Conservation (phyloP, 805 yeast genomes). For the Cyberlindnera euphorbiae region DNA sequence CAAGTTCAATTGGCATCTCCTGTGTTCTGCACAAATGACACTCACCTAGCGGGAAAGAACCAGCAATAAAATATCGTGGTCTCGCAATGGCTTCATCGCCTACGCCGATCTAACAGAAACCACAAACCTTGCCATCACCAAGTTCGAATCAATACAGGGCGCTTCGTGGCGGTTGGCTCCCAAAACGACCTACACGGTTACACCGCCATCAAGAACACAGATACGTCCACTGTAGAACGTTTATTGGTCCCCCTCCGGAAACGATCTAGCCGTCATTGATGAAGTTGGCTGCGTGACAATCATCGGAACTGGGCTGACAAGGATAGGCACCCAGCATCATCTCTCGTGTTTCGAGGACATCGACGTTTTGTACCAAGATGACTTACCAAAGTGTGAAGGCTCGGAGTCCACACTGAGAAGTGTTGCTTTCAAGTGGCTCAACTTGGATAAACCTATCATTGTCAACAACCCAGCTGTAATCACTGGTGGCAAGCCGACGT, state of each 20-base stretch:
- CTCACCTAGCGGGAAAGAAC: background rate
- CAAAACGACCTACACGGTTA: conserved; percentile 21
- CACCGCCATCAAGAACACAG: conserved; percentile 20
- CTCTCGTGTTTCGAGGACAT: conserved; percentile 23
- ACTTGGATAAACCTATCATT: conserved; percentile 62
- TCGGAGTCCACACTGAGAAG: conserved; percentile 24
- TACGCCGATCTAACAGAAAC: conserved; percentile 42
- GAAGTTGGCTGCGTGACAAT: conserved; percentile 61
- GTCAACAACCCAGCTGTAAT: conserved; percentile 54
- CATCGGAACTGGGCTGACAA: conserved; percentile 45
- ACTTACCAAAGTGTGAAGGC: conserved; percentile 19
- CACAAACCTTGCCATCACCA: conserved; percentile 30
- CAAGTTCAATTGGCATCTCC: no score
- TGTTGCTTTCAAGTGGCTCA: conserved; percentile 66
- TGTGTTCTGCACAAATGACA: no score
- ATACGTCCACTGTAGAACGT: conserved; percentile 23
- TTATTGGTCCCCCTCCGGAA: conserved; percentile 74
- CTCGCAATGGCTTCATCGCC: conserved; percentile 79
- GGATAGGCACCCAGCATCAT: conserved; percentile 28
- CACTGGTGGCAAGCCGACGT: conserved; percentile 36
- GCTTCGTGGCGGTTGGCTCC: conserved; percentile 60
- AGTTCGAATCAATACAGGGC: conserved; percentile 64
- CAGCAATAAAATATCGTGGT: conserved; percentile 45
- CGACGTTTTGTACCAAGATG: conserved; percentile 34
- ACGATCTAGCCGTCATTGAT: conserved; percentile 80